Base-by-base conservation (phyloP, 306 rosid genomes). In the Pachyrhizus erosus region DNA sequence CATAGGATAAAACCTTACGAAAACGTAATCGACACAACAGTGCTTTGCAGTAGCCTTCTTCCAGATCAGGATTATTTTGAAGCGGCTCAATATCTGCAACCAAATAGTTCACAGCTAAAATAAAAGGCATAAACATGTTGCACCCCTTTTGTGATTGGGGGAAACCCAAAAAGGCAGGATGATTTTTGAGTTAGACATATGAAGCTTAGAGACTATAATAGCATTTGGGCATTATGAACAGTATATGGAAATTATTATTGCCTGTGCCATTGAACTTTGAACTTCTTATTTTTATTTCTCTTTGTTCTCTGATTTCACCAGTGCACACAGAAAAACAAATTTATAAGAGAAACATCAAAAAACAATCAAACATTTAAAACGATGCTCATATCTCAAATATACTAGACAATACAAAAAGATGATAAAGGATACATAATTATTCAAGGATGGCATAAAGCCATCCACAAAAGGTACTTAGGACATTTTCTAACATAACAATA, bases 1-100 rank as follows among this genome's bases (percentile, higher is more conserved):
- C 93, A 86, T 81, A 87, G 93, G 95, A 84, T 91, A 89, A 96
- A 92, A 96, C 99, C 99, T 96, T 96, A 93, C 98, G 99, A 90
- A 96, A 93, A 90, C 98, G 99, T 91, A 96, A 91, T 80, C 98
- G 98, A 78, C 97, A 96, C 84, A 96, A 79, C 87, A 96, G 77
- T 45, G 97, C 96, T 85, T 88, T 93, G 93, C 96, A 96, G 87
- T 93, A 96, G 90, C 91, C 96, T 91, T 96, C 99, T 87, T 96
- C 99, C 84, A 92, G 80, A 84, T 89, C 94, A 76, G 86, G 82
- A 89, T 80, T 85, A 82, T 68, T 89, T 93, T 93, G 97, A 66
- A 89, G 90, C 4, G 94, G 93, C 89, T 89, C 96, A 80, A 82
- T 61, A 85, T 88, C 99, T 96, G 97, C 86, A 89, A 79, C 84